Evolutionary conservation across 2,329 filamentous ascomycete genomes (phyloP).

Genomic region (Cladorrhinum sp.): DNA sequence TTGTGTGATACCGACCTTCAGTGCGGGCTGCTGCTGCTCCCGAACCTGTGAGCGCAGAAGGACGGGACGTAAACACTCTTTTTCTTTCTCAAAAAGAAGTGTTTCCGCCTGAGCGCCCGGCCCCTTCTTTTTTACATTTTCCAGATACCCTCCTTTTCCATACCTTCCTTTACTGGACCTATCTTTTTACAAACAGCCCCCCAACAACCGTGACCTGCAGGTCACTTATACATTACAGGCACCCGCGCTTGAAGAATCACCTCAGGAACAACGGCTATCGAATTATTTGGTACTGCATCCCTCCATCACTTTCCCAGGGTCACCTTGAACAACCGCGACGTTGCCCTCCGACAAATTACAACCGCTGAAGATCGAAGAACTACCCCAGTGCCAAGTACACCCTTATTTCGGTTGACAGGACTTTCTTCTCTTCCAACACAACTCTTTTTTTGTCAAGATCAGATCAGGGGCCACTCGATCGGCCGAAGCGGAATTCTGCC

Average conservation of each 20-base stretch:
- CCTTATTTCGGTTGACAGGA: conserved; percentile 4
- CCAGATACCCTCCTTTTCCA: neutral
- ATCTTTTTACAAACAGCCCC: neutral
- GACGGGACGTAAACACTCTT: neutral
- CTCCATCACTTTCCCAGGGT: neutral
- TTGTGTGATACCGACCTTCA: neutral
- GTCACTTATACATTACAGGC: neutral
- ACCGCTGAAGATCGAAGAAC: conserved; percentile 1
- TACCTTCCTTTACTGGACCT: neutral
- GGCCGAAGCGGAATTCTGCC: neutral
- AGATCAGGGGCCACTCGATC: neutral
- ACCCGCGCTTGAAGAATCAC: neutral
- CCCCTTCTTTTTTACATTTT: neutral
- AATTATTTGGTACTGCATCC: conserved; percentile 3
- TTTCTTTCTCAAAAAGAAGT: neutral
- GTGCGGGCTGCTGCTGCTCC: neutral
- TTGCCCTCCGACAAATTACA: conserved; percentile 3
- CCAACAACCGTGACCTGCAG: neutral
- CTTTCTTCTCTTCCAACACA: neutral
- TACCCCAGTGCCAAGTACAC: conserved; percentile 2
- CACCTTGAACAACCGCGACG: conserved; percentile 1
- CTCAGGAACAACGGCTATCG: neutral
- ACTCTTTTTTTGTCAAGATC: neutral
- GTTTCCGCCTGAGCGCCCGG: neutral
- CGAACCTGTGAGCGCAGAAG: neutral